Evolutionary conservation across 495 filamentous ascomycete species (phyloP).

Genomic region (Neurospora intermedia): DNA sequence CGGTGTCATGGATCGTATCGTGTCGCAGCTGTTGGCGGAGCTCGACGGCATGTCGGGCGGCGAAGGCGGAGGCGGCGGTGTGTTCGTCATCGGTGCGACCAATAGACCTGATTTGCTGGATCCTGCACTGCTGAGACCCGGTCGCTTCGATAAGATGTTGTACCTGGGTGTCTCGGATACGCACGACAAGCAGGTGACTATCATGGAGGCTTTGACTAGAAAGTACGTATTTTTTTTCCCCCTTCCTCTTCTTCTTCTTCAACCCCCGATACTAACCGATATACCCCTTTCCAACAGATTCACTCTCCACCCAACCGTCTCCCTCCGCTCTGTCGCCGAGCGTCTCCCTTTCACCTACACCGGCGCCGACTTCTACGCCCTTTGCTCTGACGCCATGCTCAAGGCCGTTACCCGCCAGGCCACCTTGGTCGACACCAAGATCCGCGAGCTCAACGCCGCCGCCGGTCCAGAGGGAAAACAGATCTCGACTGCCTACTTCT

Average conservation of each 20-base stretch:
- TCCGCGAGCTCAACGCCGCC: constrained; percentile 47
- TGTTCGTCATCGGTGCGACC: constrained; percentile 96
- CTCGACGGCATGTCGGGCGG: constrained; percentile 96
- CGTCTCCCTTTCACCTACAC: constrained; percentile 90
- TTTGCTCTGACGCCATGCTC: constrained; percentile 96
- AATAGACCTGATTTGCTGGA: constrained; percentile 92
- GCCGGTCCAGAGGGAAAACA: constrained; percentile 15
- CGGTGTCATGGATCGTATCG: constrained; percentile 98
- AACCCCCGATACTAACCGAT: background rate
- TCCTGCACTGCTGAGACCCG: constrained; percentile 79
- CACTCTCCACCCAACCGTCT: constrained; percentile 63
- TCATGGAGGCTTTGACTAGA: constrained; percentile 85
- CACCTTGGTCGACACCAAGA: constrained; percentile 71
- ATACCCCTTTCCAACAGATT: constrained; percentile 43
- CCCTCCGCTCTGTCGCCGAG: constrained; percentile 62
- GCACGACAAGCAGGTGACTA: constrained; percentile 89
- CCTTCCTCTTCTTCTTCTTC: background rate
- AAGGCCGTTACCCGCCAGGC: constrained; percentile 94
- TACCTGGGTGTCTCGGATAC: constrained; percentile 94
- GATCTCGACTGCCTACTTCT: constrained; percentile 85
- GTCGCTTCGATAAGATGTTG: constrained; percentile 97
- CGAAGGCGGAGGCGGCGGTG: constrained; percentile 69
- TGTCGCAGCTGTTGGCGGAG: constrained; percentile 89
- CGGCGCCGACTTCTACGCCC: constrained; percentile 89
- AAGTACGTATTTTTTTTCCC: constrained; percentile 47